Evolutionary conservation across 2,329 filamentous ascomycete species (phyloP).

Genomic region (Colletotrichum sansevieriae): DNA sequence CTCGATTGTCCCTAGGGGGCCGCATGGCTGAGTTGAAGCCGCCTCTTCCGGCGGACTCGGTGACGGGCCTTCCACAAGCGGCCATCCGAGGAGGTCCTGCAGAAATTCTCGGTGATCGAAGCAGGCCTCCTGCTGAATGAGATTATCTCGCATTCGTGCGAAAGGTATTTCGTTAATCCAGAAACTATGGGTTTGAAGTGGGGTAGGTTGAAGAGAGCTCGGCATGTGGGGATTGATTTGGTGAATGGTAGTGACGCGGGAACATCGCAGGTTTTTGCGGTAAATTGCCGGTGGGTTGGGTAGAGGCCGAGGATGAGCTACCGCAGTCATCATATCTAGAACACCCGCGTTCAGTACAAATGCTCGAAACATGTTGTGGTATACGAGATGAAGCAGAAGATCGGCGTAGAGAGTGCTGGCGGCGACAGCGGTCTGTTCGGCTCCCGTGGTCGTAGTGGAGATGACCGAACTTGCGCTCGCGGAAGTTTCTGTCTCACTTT

Average conservation of each 20-base stretch:
- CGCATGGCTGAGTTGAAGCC: too few relatives aligned
- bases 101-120: too few relatives aligned
- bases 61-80: too few relatives aligned
- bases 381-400: slow-evolving; percentile 32
- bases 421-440: background rate
- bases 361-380: slow-evolving; percentile 36
- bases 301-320: background rate
- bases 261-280: slow-evolving; percentile 16
- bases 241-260: background rate
- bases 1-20: too few relatives aligned
- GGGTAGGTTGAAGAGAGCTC: slow-evolving; percentile 19
- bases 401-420: slow-evolving; percentile 25
- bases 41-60: too few relatives aligned
- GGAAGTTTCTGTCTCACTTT: background rate
- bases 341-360: slow-evolving; percentile 21
- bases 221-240: slow-evolving; percentile 36
- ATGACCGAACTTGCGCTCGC: background rate
- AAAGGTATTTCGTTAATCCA: too few relatives aligned
- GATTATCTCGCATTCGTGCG: too few relatives aligned
- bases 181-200: too few relatives aligned
- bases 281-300: slow-evolving; percentile 5
- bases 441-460: background rate
- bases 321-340: slow-evolving; percentile 21
- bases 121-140: too few relatives aligned
- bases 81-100: too few relatives aligned